phyloP scores from a whole-genome alignment of 352 stramenopile genomes.

The Phytophthora vignae region DNA sequence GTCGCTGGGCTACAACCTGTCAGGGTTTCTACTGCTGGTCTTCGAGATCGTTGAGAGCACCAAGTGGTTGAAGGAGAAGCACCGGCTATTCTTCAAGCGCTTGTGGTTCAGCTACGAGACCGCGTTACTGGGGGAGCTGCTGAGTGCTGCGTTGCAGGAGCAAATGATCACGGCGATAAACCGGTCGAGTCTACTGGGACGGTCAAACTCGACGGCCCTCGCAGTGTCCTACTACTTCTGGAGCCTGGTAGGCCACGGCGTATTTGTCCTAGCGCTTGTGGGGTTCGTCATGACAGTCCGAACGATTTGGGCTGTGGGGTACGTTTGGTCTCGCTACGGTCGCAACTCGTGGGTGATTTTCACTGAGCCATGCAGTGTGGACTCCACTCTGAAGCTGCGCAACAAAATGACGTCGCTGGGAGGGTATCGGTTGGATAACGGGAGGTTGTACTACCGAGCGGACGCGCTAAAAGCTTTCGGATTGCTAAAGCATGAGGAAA shows the following conservation, averaged over 20 bases:
- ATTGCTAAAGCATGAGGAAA: slow-evolving; percentile 19
- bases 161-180: slow-evolving; percentile 26
- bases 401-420: slow-evolving; percentile 30
- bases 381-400: slow-evolving; percentile 18
- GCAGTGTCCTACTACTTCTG: slow-evolving; percentile 32
- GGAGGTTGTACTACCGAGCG: slow-evolving; percentile 21
- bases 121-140: slow-evolving; percentile 23
- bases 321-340: slow-evolving; percentile 17
- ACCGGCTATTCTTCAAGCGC: slow-evolving; percentile 20
- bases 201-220: slow-evolving; percentile 25
- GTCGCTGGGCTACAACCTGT: slow-evolving; percentile 36
- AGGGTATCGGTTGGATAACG: slow-evolving; percentile 27
- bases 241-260: slow-evolving; percentile 23
- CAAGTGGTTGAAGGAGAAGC: slow-evolving; percentile 4
- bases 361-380: slow-evolving; percentile 25
- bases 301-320: slow-evolving; percentile 20
- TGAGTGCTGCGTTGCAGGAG: slow-evolving; percentile 24
- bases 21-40: slow-evolving; percentile 26
- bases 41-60: slow-evolving; percentile 40
- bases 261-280: slow-evolving; percentile 26
- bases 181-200: slow-evolving; percentile 4
- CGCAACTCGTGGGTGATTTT: slow-evolving; percentile 24
- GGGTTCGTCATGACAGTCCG: slow-evolving; percentile 23
- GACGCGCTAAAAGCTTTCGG: slow-evolving; percentile 35
- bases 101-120: slow-evolving; percentile 41